These are phyloP conservation scores for Chaetoscypha palmicola DNA, from an alignment of 2,329 filamentous ascomycete genomes.

Conservation along the genomic window DNA sequence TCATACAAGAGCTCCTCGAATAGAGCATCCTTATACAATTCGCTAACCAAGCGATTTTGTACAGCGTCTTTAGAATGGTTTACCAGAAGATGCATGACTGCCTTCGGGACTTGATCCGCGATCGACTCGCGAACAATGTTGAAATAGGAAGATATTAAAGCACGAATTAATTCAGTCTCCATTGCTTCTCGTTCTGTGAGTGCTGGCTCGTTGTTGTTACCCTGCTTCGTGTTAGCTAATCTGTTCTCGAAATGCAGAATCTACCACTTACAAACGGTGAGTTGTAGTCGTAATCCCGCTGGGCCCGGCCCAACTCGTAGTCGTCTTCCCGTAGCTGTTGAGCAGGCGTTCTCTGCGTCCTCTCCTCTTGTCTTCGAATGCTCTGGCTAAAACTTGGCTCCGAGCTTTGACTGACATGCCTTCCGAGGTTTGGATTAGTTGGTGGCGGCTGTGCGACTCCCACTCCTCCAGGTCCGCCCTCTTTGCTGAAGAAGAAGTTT, in stretches of 20 bases:
- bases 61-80: constrained; percentile 98
- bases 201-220: constrained; percentile 66
- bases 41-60: constrained; percentile 91
- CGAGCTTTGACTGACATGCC: constrained; percentile 70
- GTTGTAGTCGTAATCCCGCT: constrained; percentile 35
- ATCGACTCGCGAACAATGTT: constrained; percentile 99
- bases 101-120: constrained; percentile 96
- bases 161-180: constrained; percentile 94
- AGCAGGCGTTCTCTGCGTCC: constrained; percentile 36
- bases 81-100: constrained; percentile 96
- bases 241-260: constrained; percentile 8
- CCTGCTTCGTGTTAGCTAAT: constrained; percentile 34
- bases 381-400: constrained; percentile 82
- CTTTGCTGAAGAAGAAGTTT: constrained; percentile 98
- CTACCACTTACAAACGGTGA: constrained; percentile 40
- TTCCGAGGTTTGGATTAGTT: constrained; percentile 35
- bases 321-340: constrained; percentile 43
- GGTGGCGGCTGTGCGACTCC: constrained; percentile 30
- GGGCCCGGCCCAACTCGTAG: constrained; percentile 28
- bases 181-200: constrained; percentile 93
- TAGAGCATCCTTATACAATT: constrained; percentile 85
- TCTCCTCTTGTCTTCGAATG: constrained; percentile 63
- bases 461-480: constrained; percentile 48
- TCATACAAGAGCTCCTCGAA: constrained; percentile 95
- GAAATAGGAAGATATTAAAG: constrained; percentile 96